Conservation (phyloP, 2,329 filamentous ascomycete species). For the Penicillium sp. region DNA sequence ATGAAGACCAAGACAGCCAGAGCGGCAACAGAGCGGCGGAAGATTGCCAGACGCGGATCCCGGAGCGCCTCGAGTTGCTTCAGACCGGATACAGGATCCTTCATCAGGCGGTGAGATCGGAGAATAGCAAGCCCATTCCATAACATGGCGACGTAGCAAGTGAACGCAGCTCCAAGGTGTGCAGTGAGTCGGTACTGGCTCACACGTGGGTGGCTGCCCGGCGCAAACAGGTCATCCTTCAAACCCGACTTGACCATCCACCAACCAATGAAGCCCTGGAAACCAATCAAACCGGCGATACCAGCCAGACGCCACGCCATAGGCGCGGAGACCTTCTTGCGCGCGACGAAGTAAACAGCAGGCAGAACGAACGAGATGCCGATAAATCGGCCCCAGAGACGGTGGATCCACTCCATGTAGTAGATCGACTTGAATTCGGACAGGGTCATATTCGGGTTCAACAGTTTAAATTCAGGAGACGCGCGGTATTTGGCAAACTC, state of each 20-base stretch:
- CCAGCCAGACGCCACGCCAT: conserved; percentile 75
- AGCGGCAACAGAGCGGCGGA: conserved; percentile 67
- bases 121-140: conserved; percentile 80
- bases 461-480: conserved; percentile 84
- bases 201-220: conserved; percentile 83
- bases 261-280: conserved; percentile 94
- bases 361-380: conserved; percentile 86
- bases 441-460: conserved; percentile 90
- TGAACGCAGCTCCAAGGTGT: conserved; percentile 83
- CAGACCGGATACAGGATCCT: conserved; percentile 59
- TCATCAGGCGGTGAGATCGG: conserved; percentile 66
- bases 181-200: conserved; percentile 89
- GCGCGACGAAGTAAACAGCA: conserved; percentile 79
- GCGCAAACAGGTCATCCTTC: conserved; percentile 90
- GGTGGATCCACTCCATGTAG: conserved; percentile 98
- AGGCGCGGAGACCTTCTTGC: conserved; percentile 67
- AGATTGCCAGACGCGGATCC: conserved; percentile 62
- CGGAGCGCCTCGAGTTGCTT: conserved; percentile 58
- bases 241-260: conserved; percentile 99
- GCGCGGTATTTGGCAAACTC: conserved; percentile 90
- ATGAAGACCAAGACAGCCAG: conserved; percentile 73
- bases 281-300: conserved; percentile 83
- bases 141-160: conserved; percentile 92
- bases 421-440: conserved; percentile 98
- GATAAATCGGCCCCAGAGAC: conserved; percentile 88